phyloP scores from a whole-genome alignment of 352 stramenopile genomes.

The Pythium chondricola region DNA sequence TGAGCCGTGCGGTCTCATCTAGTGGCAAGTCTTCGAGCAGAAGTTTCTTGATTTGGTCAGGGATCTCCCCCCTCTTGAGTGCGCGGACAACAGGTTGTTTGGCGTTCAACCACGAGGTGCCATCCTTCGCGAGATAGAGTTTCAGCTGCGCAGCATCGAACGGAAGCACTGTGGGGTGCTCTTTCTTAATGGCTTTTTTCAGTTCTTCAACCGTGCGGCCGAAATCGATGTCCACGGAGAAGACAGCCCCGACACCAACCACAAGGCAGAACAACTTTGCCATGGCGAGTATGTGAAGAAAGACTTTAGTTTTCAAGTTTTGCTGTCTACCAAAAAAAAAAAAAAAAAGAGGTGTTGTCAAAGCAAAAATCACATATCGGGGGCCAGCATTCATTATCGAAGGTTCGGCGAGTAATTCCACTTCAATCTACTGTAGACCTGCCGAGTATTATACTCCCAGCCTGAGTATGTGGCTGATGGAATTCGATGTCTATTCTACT shows the following conservation, averaged over 20 bases:
- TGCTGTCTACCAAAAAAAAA: too few species aligned
- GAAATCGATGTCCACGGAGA: slow-evolving; percentile 18
- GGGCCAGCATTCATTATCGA: too few species aligned
- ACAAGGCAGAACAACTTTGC: slow-evolving; percentile 12
- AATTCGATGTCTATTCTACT: too few species aligned
- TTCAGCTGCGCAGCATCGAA: slow-evolving; percentile 13
- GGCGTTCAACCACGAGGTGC: slow-evolving; percentile 14
- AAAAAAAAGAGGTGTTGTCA: too few species aligned
- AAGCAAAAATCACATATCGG: too few species aligned
- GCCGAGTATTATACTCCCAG: too few species aligned
- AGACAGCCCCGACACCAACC: slow-evolving; percentile 17
- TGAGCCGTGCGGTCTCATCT: slow-evolving; percentile 8
- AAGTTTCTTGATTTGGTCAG: slow-evolving; percentile 13
- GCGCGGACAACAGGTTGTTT: slow-evolving; percentile 1
- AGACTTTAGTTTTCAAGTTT: too few species aligned
- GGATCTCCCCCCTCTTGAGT: slow-evolving; percentile 6
- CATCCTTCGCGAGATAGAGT: slow-evolving; percentile 24
- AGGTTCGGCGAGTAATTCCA: too few species aligned
- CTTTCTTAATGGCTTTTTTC: slow-evolving; percentile 24
- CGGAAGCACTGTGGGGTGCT: slow-evolving; percentile 3
- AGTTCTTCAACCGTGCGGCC: slow-evolving; percentile 16
- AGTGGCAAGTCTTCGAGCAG: slow-evolving; percentile 11
- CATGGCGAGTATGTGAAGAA: not conserved
- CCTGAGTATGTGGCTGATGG: too few species aligned
- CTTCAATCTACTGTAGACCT: too few species aligned